Evolutionary conservation across 2,329 filamentous ascomycete species (phyloP).

Genomic region (Thielaviopsis musarum): DNA sequence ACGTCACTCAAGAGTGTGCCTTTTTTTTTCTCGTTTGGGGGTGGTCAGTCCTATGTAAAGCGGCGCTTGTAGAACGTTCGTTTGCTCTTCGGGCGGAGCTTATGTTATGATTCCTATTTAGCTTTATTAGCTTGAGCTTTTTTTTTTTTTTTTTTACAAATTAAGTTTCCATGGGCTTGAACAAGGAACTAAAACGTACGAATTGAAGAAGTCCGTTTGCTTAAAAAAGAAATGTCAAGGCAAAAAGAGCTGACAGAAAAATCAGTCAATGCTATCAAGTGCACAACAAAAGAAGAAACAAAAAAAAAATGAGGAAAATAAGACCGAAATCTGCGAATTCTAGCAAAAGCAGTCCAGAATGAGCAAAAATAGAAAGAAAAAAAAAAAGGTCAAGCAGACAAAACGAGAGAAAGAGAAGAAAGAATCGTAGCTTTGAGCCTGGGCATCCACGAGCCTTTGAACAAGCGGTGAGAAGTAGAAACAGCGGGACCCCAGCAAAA

Average conservation of each 20-base stretch:
- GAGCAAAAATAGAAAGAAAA: background rate
- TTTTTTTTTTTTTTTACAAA: background rate
- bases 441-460: conserved; percentile 8
- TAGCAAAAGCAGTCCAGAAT: no score
- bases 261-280: background rate
- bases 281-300: background rate
- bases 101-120: background rate
- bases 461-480: conserved; percentile 10
- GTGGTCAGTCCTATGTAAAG: background rate
- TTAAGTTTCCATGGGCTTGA: background rate
- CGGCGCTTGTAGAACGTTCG: background rate
- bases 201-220: background rate
- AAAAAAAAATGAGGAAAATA: no score
- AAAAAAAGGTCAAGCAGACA: background rate
- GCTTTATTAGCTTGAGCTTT: background rate
- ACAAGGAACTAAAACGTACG: background rate
- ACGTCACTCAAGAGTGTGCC: background rate
- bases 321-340: no score
- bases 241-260: background rate
- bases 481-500: conserved; percentile 5
- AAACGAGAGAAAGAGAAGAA: conserved; percentile 8
- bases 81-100: background rate
- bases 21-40: background rate
- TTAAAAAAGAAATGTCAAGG: background rate
- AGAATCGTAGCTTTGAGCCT: conserved; percentile 4